Evolutionary conservation across 345 rosid species (phyloP).

Genomic region (Eucalyptus victrix): DNA sequence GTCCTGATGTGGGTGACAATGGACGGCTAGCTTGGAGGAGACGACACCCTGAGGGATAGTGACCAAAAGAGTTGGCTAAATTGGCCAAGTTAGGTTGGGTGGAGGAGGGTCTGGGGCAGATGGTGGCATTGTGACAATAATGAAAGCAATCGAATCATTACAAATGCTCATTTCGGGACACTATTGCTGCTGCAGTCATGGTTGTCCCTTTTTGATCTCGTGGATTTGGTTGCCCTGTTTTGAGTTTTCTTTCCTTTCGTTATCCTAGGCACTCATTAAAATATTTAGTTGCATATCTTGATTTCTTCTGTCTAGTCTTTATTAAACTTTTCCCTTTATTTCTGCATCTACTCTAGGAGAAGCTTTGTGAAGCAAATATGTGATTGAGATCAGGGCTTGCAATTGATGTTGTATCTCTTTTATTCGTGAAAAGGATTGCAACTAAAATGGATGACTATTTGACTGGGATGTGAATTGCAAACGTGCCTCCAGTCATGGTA

Average conservation of each 20-base stretch:
- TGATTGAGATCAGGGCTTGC: slow-evolving; percentile 86
- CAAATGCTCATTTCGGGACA: neutral
- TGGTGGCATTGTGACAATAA: no score
- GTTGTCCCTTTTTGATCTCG: neutral
- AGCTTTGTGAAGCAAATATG: slow-evolving; percentile 87
- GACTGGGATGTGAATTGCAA: slow-evolving; percentile 69
- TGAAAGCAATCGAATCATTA: neutral
- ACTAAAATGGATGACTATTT: slow-evolving; percentile 73
- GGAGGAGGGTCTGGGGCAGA: no score
- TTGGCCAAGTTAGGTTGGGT: no score
- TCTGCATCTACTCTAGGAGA: slow-evolving; percentile 39
- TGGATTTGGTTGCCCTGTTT: neutral
- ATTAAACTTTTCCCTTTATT: neutral
- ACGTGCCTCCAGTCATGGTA: slow-evolving; percentile 89
- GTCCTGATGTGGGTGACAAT: no score
- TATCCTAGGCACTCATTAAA: neutral
- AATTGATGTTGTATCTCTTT: slow-evolving; percentile 76
- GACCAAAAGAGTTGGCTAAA: no score
- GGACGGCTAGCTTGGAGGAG: no score
- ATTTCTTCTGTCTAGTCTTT: neutral
- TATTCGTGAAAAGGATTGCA: slow-evolving; percentile 86
- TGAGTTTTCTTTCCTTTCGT: neutral
- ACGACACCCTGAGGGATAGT: no score
- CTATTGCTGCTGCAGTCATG: neutral
- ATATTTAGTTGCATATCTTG: neutral